These are phyloP conservation scores for Camelina hispida DNA, from an alignment of 345 rosid species.

Conservation along the genomic window DNA sequence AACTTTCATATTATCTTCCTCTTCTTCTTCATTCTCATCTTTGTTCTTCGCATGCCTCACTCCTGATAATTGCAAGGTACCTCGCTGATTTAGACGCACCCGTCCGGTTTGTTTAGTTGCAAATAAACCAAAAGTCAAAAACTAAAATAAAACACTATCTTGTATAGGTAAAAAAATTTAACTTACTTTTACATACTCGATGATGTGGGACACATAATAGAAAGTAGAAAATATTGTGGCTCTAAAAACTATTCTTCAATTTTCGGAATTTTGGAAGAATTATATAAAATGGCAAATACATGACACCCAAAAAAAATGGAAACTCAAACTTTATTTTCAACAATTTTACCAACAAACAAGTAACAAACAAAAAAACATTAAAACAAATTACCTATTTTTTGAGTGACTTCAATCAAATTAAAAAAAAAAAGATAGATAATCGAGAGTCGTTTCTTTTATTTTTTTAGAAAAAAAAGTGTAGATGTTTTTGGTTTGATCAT, in stretches of 20 bases:
- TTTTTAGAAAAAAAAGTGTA: too few species aligned
- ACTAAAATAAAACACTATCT: too few species aligned
- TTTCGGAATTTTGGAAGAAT: too few species aligned
- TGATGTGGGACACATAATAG: too few species aligned
- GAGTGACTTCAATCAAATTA: neutral
- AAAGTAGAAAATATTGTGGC: too few species aligned
- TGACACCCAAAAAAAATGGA: neutral
- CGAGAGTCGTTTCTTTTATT: neutral
- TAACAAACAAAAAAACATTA: neutral
- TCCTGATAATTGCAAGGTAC: too few species aligned
- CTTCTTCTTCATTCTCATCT: conserved; percentile 80
- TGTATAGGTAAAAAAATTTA: too few species aligned
- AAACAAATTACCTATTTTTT: neutral
- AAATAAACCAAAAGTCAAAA: too few species aligned
- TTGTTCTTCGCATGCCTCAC: conserved; percentile 47
- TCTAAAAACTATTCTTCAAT: too few species aligned
- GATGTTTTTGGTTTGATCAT: neutral
- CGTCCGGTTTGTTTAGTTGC: too few species aligned
- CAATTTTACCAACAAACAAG: neutral
- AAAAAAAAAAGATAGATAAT: neutral
- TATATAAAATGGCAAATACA: neutral
- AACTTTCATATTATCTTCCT: conserved; percentile 89
- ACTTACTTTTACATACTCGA: too few species aligned
- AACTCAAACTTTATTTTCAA: neutral
- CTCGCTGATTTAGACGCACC: too few species aligned